phyloP scores from a whole-genome alignment of 768 basidiomycete genomes.

The Amylocystis lapponica region DNA sequence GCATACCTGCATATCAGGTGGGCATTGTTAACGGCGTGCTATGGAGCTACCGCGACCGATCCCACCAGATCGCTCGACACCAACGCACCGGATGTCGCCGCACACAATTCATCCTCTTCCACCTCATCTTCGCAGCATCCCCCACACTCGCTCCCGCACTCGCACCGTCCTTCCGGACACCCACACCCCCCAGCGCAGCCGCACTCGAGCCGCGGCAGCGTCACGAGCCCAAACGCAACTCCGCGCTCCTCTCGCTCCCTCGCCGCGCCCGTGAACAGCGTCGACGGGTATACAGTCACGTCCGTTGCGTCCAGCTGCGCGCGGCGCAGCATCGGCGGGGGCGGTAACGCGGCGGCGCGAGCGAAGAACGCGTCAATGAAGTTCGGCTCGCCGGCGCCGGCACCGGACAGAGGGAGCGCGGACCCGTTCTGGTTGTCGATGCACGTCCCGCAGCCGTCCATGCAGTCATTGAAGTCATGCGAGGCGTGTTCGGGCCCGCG shows the following conservation, averaged over 20 bases:
- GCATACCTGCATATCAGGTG: too few species aligned
- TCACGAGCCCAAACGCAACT: constrained; percentile 43
- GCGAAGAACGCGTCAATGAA: constrained; percentile 63
- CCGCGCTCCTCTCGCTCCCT: constrained; percentile 33
- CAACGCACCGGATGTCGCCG: too few species aligned
- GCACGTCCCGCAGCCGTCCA: constrained; percentile 56
- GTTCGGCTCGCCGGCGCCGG: constrained; percentile 15
- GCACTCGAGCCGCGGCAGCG: constrained; percentile 61
- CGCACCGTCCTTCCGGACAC: constrained; percentile 48
- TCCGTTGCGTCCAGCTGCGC: constrained; percentile 46
- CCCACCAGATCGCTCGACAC: too few species aligned
- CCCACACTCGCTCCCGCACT: constrained; percentile 51
- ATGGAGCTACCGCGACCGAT: too few species aligned
- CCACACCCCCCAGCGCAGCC: constrained; percentile 52
- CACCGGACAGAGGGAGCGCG: constrained; percentile 27
- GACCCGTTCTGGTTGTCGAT: constrained; percentile 46
- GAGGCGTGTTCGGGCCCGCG: constrained; percentile 47
- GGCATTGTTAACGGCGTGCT: too few species aligned
- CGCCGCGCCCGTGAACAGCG: constrained; percentile 30
- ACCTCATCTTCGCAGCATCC: constrained; percentile 38
- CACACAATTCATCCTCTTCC: too few species aligned
- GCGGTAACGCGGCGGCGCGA: constrained; percentile 66
- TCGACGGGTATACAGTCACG: constrained; percentile 37
- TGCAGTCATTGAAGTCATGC: constrained; percentile 30
- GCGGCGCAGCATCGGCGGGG: constrained; percentile 48